These are phyloP conservation scores for Xanthoconium stramineum DNA, from an alignment of 768 basidiomycete species.

Conservation along the genomic window DNA sequence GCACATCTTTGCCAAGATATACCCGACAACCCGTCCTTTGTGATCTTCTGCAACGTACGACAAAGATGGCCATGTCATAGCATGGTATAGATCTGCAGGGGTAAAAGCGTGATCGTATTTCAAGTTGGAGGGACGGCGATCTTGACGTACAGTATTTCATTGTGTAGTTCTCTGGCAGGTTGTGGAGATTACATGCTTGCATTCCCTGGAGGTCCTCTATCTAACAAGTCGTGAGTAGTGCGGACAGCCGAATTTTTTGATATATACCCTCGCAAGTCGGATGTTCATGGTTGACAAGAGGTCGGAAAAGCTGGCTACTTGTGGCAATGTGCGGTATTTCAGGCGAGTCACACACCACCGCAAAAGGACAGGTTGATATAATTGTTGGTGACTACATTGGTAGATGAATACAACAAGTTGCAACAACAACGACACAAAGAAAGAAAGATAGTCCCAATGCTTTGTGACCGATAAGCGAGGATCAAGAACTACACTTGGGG, in stretches of 20 bases:
- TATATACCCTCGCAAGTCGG: conserved; percentile 29
- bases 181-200: conserved; percentile 93
- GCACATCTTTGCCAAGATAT: conserved; percentile 95
- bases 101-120: neutral
- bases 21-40: conserved; percentile 88
- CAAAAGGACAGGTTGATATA: conserved; percentile 10
- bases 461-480: neutral
- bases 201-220: conserved; percentile 86
- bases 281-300: conserved; percentile 25
- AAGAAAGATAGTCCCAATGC: conserved; percentile 15
- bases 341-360: neutral
- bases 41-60: conserved; percentile 92
- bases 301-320: neutral
- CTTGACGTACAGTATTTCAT: conserved; percentile 67
- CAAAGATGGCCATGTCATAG: conserved; percentile 88
- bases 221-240: conserved; percentile 39
- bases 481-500: conserved; percentile 6
- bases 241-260: neutral
- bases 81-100: conserved; percentile 79
- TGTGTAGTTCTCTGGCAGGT: conserved; percentile 88
- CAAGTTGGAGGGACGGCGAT: neutral
- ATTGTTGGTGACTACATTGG: conserved; percentile 17
- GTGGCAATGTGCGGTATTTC: neutral
- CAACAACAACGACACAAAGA: conserved; percentile 23
- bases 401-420: conserved; percentile 21